Base-by-base conservation (phyloP, 2,329 filamentous ascomycete genomes). In the Diaporthe amygdali region DNA sequence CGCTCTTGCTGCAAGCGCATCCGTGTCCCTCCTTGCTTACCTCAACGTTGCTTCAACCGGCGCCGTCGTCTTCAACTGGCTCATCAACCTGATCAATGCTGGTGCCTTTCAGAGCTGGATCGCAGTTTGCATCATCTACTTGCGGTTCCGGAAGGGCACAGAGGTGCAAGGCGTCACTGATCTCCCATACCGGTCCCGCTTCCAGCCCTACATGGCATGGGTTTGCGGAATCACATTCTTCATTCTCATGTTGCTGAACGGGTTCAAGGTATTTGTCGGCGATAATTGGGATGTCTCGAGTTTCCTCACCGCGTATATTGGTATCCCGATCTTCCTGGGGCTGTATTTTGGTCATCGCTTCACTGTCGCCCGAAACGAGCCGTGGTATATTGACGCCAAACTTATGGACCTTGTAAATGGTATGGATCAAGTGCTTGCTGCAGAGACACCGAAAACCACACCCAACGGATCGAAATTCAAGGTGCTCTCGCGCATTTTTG, bases 291-390 rank as follows among this genome's bases (percentile, higher is more conserved):
- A 83, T 14, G 84, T 84, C 0, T 83, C 82, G 22, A 84, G 80
- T 63, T 93, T 93, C 76, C 81, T 92, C 27, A 91, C 90, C 0
- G 85, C 89, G 0, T 93, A 93, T 75, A 86, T 92, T 25, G 90
- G 90, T 9, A 88, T 92, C 59, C 89, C 89, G 0, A 86, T 90
- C n/a, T 92, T 92, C 76, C 75, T 88, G 20, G 72, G 81, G 2
- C 83, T 91, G 61, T 91, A 89, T 75, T 79, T 86, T 27, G 83
- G 82, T 10, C 89, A 91, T 76, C 39, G 52, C 20, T 41, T 81
- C 84, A 44, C 47, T 14, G 30, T 34, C 2, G 67, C 54, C 9
- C 39, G 44, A 20, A 17, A 22, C 6, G 67, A 69, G 22, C 39
- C 54, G 30, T 69, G 67, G 67, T 52, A 30, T 32, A 52, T 52